Evolutionary conservation across 2,329 filamentous ascomycete genomes (phyloP), one percentile per base, ranked within the genome.

Genomic region (Colletotrichum horii): DNA sequence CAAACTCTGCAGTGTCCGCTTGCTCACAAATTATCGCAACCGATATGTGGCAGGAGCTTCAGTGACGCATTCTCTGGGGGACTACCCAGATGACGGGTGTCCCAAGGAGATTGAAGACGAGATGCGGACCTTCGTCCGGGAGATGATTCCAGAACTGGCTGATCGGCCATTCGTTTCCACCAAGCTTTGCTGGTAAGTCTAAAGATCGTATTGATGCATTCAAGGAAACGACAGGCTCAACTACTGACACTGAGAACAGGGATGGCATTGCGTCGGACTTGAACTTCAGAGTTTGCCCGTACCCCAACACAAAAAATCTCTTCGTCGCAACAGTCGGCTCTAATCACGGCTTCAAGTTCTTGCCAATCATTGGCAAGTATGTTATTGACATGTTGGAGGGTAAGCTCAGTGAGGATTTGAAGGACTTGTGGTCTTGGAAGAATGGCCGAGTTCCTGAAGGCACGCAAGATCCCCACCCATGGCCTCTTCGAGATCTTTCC

Each of bases 1-100:
- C 69, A 92, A 92, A 78, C 83, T 91, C 70, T 90, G 89, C 30
- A 85, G 89, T 43, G 89, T 90, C 77, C 87, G 87, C 2, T 87
- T 86, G 66, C 88, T 91, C 6, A 91, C 90, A 75, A 85, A 86
- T 71, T 88, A 86, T 75, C 83, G 84, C 3, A 82, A 82, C 56
- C 76, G 70, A 28, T 16, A 38, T 19, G 56, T 76, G 3, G 77
- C 79, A 0, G 79, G 78, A 0, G 69, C 78, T 6, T 80, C 79
- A 0, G 62, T 80, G 30, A 55, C 74, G 6, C 79, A 78, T 28
- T 80, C 79, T 6, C 38, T 79, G 14, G 78, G 74, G 0, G 79
- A 80, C 66, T 78, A 79, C 26, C 81, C 79, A 64, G 83, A 75
- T 76, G 83, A 78, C 80, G 82, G 84, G 8, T 85, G 88, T 36